Percentiles rank a stretch among this genome's conserved stretches.
Conservation (phyloP, 2,329 filamentous ascomycete genomes). For the Cryphonectria japonica region DNA sequence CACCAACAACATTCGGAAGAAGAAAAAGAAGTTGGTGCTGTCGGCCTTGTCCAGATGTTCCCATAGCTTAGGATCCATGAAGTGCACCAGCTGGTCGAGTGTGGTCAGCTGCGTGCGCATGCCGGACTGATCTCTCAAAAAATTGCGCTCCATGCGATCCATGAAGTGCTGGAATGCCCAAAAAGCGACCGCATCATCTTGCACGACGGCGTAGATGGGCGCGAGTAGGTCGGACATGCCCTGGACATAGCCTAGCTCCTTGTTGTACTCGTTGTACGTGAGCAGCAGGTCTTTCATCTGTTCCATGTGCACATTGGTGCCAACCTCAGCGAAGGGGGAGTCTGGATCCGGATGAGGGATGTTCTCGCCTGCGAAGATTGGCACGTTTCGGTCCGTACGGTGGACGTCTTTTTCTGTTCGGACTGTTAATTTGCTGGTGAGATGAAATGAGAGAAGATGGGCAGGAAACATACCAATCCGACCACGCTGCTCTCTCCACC, state of each 20-base stretch:
- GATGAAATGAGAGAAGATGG: neutral
- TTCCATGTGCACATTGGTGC: constrained; percentile 96
- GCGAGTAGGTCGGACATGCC: constrained; percentile 98
- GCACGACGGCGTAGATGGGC: constrained; percentile 94
- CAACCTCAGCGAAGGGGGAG: constrained; percentile 88
- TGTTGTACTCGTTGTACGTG: constrained; percentile 98
- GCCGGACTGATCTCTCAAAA: constrained; percentile 90
- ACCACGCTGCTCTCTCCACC: constrained; percentile 93
- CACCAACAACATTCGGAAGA: constrained; percentile 97
- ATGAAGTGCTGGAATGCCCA: constrained; percentile 97
- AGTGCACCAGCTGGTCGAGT: constrained; percentile 91
- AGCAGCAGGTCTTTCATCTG: constrained; percentile 99
- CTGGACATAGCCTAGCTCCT: constrained; percentile 93
- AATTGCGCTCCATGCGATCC: constrained; percentile 97
- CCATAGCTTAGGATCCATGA: constrained; percentile 95
- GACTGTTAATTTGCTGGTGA: constrained; percentile 28
- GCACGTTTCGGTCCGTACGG: constrained; percentile 89
- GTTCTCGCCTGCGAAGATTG: constrained; percentile 95
- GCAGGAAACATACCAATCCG: constrained; percentile 75
- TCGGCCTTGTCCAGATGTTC: constrained; percentile 87
- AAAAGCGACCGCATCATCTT: constrained; percentile 95
- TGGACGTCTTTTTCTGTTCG: constrained; percentile 94
- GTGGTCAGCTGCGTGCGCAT: constrained; percentile 92
- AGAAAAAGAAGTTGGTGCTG: constrained; percentile 99
- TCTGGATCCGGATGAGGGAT: constrained; percentile 95